Evolutionary conservation across 257 asterid species (phyloP).

Genomic region (Solanum megistacrolobum): DNA sequence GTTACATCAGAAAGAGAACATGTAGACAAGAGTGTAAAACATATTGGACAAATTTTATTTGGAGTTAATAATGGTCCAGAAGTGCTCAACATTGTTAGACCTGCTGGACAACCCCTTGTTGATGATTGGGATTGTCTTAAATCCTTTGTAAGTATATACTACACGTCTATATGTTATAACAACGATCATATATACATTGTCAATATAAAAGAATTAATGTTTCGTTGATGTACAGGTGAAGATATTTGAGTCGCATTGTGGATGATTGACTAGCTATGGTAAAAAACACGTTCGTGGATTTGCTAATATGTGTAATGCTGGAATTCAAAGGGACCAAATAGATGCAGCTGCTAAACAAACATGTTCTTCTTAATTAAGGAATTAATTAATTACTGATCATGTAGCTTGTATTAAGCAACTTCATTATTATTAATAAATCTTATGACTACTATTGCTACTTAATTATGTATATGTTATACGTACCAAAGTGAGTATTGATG

Average conservation of each 20-base stretch:
- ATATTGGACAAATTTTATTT: constrained; percentile 62
- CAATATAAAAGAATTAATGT: not conserved
- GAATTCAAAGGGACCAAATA: constrained; percentile 53
- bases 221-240: constrained; percentile 33
- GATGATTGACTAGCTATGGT: constrained; percentile 72
- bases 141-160: constrained; percentile 45
- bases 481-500: too few relatives aligned
- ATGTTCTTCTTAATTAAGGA: constrained; percentile 18
- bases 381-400: not conserved
- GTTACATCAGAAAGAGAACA: constrained; percentile 63
- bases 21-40: constrained; percentile 50
- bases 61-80: constrained; percentile 55
- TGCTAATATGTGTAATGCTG: constrained; percentile 82
- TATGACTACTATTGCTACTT: not conserved
- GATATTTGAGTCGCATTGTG: constrained; percentile 64
- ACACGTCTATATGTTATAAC: not conserved
- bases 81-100: constrained; percentile 39
- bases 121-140: constrained; percentile 83
- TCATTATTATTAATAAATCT: too few relatives aligned
- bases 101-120: constrained; percentile 74
- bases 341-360: constrained; percentile 68
- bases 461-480: too few relatives aligned
- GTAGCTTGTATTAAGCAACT: not conserved
- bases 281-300: constrained; percentile 80
- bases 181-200: not conserved